Evolutionary conservation across 208 protist genomes (phyloP), one percentile per base, ranked within the genome.

Genomic region (Strigomonas culicis): DNA sequence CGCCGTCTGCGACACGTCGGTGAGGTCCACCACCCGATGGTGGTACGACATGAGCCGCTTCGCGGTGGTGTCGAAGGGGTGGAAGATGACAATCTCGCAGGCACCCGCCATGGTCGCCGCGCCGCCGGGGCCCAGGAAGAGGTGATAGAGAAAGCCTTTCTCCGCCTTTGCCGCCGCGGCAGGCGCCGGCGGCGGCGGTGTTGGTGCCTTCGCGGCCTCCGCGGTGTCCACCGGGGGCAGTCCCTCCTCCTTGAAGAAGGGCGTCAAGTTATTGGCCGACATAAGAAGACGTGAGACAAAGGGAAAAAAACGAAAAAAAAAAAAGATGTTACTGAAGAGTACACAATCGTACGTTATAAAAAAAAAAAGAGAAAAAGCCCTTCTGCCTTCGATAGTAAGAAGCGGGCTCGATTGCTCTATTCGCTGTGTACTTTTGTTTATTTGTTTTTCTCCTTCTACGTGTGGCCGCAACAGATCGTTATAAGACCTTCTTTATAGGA

Each of bases 1-100:
- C 36, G 68, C 44, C 13, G 82, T 81, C 1, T 63, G 53, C 0
- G 17, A n/a, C 2, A 77, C 25, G 7, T 72, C 79, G 36, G 44
- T 34, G 15, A 68, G 43, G 28, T 85, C 82, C 21, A 89, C 67
- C 3, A 86, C 77, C 47, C 71, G 68, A 15, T 80, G 72, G 22
- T 78, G 70, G 58, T 90, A 73, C 11, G 81, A 77, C 85, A 92
- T 92, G 52, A 95, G 82, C 2, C 89, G 83, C 74, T 95, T 95
- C 21, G 86, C 84, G n/a, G 77, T 61, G 1, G 89, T 95, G 59
- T 95, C 89, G 59, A 95, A 88, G 25, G 89, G 89, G 47, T 95
- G 89, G 59, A 95, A 95, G 43, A 95, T 75, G 28, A 82, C 30
- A 28, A 95, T 85, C 72, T 95, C 86, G 43, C 74, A 82, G 44